Percentiles rank a stretch among this genome's conserved stretches.
These are phyloP conservation scores for Stygiomarasmius scandens DNA, from an alignment of 1,284 basidiomycete species.

Conservation along the genomic window DNA sequence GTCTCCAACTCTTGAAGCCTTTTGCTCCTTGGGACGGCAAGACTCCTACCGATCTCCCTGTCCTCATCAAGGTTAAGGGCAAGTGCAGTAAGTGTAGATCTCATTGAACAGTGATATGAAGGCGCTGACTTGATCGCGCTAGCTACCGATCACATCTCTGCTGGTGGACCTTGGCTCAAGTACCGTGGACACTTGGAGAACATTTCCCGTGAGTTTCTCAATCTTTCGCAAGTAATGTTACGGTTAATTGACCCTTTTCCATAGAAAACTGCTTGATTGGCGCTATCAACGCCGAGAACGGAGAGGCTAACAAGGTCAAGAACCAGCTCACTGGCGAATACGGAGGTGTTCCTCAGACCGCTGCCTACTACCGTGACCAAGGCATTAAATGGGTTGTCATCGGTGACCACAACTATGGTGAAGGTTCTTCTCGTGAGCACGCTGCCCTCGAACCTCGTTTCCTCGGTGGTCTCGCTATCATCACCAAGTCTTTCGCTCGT, in stretches of 20 bases:
- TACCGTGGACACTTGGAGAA: conserved; percentile 99
- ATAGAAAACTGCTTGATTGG: conserved; percentile 95
- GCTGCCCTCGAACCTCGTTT: conserved; percentile 97
- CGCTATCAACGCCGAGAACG: conserved; percentile 94
- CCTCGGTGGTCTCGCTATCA: conserved; percentile 95
- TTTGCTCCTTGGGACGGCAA: conserved; percentile 95
- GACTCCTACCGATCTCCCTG: conserved; percentile 86
- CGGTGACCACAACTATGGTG: conserved; percentile 96
- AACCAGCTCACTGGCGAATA: conserved; percentile 91
- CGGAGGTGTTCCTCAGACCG: conserved; percentile 84
- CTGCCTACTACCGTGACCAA: conserved; percentile 85
- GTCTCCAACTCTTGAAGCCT: conserved; percentile 92
- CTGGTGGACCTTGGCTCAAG: conserved; percentile 99
- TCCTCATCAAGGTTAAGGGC: conserved; percentile 98
- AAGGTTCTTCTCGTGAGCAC: conserved; percentile 97
- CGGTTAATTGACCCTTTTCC: background rate
- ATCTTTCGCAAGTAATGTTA: conserved; percentile 13
- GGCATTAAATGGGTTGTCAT: conserved; percentile 96
- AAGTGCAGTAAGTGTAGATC: conserved; percentile 84
- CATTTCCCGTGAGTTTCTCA: conserved; percentile 79
- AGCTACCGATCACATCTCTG: conserved; percentile 89
- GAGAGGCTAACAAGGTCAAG: conserved; percentile 94
- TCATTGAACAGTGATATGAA: too few relatives aligned
- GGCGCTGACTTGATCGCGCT: too few relatives aligned
- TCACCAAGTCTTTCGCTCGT: conserved; percentile 93